Evolutionary conservation across 139 green algal species (phyloP), one percentile per base, ranked within the genome.

Genomic region (Eudorina sp.): DNA sequence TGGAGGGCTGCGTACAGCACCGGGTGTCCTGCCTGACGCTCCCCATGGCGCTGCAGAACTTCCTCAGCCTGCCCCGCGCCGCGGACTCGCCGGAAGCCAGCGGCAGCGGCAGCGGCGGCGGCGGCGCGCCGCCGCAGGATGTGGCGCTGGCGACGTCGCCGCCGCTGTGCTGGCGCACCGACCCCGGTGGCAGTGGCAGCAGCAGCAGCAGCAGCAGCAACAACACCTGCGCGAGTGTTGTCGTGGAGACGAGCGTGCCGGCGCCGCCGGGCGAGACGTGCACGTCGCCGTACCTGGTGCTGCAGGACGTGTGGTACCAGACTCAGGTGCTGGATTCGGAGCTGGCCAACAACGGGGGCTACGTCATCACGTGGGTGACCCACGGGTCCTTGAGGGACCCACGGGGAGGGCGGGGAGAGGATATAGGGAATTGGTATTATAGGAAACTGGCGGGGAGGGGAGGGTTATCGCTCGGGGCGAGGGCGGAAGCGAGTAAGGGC

Each of bases 1-100:
- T 83, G 3, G 75, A 83, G 75, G 31, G 48, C 75, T 68, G 48
- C 48, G 48, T 83, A 48, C 75, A 68, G 75, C 75, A 83, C 48
- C 75, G 75, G 0, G 75, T 83, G 14, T 34, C 75, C 8, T 83
- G 75, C 75, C 31, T 48, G 48, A 16, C 48, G 3, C 6, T 68
- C 1, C 48, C n/a, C 31, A 60, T 68, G 48, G 75, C 75, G 3
- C 13, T 48, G 14, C 29, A 66, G 31, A 83, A 83, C 75, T 83
- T 40, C 18, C 48, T 45, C 48, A 68, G 41, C 75, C 46, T 83
- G 41, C 75, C 75, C 16, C 48, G 73, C 13, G 21, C 68, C 68
- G 38, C 36, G 36, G 68, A 7, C 29, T n/a, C 41, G 9, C 4
- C 27, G 8, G 70, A 11, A 36, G 27, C 18, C 19, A 51, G 13